Conservation (phyloP, 1,139 yeast genomes). For the Blastobotrys petasosporus region DNA sequence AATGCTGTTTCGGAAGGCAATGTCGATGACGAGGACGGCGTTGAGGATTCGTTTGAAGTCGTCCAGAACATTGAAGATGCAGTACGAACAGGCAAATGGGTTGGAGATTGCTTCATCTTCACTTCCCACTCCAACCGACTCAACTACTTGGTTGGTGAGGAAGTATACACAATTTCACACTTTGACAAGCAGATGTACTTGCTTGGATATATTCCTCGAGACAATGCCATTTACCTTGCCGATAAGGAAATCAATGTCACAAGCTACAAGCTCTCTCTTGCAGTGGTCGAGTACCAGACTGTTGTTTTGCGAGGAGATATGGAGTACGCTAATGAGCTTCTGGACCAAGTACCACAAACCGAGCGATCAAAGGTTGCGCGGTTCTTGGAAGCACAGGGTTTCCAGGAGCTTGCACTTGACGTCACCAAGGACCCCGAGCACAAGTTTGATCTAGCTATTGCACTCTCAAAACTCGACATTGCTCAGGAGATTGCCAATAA, state of each 20-base stretch:
- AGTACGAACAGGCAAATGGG: conserved; percentile 86
- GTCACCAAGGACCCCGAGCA: conserved; percentile 83
- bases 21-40: conserved; percentile 76
- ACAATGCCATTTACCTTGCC: conserved; percentile 79
- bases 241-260: conserved; percentile 84
- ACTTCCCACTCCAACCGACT: conserved; percentile 82
- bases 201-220: conserved; percentile 85
- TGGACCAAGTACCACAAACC: conserved; percentile 56
- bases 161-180: conserved; percentile 86
- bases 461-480: conserved; percentile 58
- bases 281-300: conserved; percentile 92
- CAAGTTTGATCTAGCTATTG: conserved; percentile 73
- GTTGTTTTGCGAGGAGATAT: conserved; percentile 91
- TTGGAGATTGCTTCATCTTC: conserved; percentile 93
- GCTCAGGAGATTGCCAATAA: conserved; percentile 66
- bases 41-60: conserved; percentile 79
- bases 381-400: conserved; percentile 90
- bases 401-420: conserved; percentile 70
- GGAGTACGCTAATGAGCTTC: conserved; percentile 61
- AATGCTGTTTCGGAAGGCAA: conserved; percentile 53
- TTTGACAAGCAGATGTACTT: conserved; percentile 84
- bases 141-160: conserved; percentile 93
- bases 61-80: conserved; percentile 69
- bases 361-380: conserved; percentile 81
- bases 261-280: conserved; percentile 74